phyloP scores from a whole-genome alignment of 306 rosid genomes.

The Begonia masoniana region DNA sequence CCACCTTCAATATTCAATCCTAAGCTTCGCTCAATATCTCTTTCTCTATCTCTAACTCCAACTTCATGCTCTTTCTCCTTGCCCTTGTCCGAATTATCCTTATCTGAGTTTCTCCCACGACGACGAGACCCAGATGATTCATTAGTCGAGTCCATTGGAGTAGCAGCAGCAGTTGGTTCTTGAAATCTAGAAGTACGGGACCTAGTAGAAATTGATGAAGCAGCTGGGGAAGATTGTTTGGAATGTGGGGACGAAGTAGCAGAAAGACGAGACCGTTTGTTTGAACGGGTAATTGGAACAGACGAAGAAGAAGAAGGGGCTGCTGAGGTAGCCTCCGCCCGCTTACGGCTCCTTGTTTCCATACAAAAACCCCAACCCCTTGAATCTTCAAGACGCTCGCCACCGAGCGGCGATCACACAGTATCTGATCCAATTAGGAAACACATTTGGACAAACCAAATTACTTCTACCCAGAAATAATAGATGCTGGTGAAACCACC shows the following conservation, averaged over 20 bases:
- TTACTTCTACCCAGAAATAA: background rate
- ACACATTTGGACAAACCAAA: constrained; percentile 16
- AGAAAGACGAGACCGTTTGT: constrained; percentile 65
- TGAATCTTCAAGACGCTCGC: constrained; percentile 60
- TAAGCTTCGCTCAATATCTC: constrained; percentile 33
- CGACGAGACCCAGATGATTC: constrained; percentile 95
- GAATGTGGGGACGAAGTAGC: constrained; percentile 20
- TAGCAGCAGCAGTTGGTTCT: constrained; percentile 22
- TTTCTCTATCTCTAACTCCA: constrained; percentile 62
- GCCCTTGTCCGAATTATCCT: constrained; percentile 57
- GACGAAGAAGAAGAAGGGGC: constrained; percentile 96
- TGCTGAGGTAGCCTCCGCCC: constrained; percentile 99
- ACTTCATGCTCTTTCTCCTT: constrained; percentile 95
- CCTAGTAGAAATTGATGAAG: constrained; percentile 44
- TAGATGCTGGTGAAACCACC: background rate
- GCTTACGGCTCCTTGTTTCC: constrained; percentile 99
- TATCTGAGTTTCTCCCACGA: constrained; percentile 47
- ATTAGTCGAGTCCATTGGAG: constrained; percentile 65
- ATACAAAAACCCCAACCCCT: constrained; percentile 97
- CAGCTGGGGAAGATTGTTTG: constrained; percentile 5
- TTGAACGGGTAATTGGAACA: constrained; percentile 69
- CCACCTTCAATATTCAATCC: constrained; percentile 56
- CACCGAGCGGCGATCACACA: constrained; percentile 62
- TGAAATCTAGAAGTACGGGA: constrained; percentile 48
- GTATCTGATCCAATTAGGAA: constrained; percentile 20